phyloP scores from a whole-genome alignment of 805 yeast species.

The Teunomyces lycoperdinae region DNA sequence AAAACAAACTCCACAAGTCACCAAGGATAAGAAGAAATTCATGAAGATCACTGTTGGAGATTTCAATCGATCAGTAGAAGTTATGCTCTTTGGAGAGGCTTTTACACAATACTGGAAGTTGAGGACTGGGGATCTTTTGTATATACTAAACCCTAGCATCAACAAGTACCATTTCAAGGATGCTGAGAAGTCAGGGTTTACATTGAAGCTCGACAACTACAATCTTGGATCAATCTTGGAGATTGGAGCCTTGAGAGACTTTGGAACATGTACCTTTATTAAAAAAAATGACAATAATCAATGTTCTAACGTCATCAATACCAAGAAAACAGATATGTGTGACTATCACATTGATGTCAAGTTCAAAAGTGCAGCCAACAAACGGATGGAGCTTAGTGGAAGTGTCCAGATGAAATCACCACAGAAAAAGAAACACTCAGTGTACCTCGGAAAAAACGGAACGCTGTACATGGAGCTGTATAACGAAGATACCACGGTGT shows the following conservation, averaged over 20 bases:
- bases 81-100: conserved; percentile 65
- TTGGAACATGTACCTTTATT: conserved; percentile 62
- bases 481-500: conserved; percentile 23
- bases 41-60: conserved; percentile 65
- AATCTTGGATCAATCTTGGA: conserved; percentile 55
- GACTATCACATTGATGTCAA: conserved; percentile 66
- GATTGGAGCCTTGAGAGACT: conserved; percentile 66
- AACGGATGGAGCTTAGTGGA: conserved; percentile 75
- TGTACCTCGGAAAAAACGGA: conserved; percentile 34
- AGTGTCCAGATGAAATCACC: conserved; percentile 58
- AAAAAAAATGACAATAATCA: conserved; percentile 42
- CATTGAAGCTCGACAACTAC: conserved; percentile 51
- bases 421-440: conserved; percentile 33
- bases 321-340: conserved; percentile 54
- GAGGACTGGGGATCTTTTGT: conserved; percentile 69
- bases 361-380: conserved; percentile 49
- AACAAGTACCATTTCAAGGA: conserved; percentile 24
- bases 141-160: conserved; percentile 71
- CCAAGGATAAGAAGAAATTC: conserved; percentile 47
- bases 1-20: conserved; percentile 52
- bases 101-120: conserved; percentile 72
- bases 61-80: conserved; percentile 55
- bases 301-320: conserved; percentile 65
- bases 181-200: conserved; percentile 41
- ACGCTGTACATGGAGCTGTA: conserved; percentile 15